Evolutionary conservation across 148 eudicot species (phyloP).

Genomic region (Limonium bicolor): DNA sequence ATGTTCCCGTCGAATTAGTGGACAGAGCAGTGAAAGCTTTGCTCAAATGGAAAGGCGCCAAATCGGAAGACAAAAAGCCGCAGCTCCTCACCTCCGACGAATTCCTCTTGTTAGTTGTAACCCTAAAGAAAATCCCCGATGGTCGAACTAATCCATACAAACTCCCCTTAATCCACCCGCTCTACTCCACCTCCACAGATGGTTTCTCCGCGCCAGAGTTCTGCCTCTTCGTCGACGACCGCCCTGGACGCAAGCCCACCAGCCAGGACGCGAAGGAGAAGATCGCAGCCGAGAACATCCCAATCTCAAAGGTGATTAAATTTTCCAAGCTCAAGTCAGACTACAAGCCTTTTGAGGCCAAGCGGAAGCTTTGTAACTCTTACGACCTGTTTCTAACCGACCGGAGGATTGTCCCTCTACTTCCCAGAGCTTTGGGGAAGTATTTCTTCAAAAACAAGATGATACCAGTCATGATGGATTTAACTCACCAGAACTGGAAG

Average conservation of each 20-base stretch:
- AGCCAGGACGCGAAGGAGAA: constrained; percentile 26
- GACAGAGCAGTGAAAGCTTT: constrained; percentile 30
- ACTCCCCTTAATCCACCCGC: constrained; percentile 46
- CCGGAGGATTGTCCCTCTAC: constrained; percentile 34
- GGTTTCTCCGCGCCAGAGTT: constrained; percentile 22
- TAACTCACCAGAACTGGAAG: constrained; percentile 54
- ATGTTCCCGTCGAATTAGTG: neutral
- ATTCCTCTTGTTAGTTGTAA: constrained; percentile 49
- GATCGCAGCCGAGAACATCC: constrained; percentile 18
- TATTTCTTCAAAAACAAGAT: constrained; percentile 49
- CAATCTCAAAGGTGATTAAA: constrained; percentile 34
- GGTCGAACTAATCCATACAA: constrained; percentile 29
- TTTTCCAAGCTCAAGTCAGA: constrained; percentile 37
- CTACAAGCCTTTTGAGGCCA: constrained; percentile 47
- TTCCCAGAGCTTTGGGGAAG: constrained; percentile 49
- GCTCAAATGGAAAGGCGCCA: constrained; percentile 31
- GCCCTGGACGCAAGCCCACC: constrained; percentile 8
- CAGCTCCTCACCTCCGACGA: constrained; percentile 32
- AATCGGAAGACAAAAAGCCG: constrained; percentile 19
- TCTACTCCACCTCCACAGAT: constrained; percentile 12
- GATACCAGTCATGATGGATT: constrained; percentile 58
- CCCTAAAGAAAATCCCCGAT: constrained; percentile 58
- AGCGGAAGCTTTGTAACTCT: constrained; percentile 51
- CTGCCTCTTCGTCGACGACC: constrained; percentile 47
- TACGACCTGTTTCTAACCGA: constrained; percentile 58